These are phyloP conservation scores for Sporothrix humicola DNA, from an alignment of 2,329 filamentous ascomycete species.

Conservation along the genomic window DNA sequence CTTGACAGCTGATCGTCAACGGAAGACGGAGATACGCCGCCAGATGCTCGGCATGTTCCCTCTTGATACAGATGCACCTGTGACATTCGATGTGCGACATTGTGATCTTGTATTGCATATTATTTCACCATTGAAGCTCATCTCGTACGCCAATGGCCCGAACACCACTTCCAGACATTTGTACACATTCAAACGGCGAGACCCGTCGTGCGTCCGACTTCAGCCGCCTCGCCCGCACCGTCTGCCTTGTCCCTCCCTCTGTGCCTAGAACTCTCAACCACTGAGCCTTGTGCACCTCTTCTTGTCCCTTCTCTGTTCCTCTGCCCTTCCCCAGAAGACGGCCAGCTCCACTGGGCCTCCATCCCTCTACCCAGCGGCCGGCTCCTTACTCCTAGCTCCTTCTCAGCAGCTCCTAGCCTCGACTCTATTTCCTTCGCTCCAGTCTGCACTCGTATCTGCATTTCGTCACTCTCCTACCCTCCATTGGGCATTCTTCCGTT, in stretches of 20 bases:
- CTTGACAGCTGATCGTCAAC: conserved; percentile 14
- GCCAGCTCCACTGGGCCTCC: not conserved
- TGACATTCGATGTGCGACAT: not conserved
- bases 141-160: too few species aligned
- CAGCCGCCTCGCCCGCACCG: too few species aligned
- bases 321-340: not conserved
- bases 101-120: too few species aligned
- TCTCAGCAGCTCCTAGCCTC: not conserved
- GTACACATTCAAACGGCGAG: too few species aligned
- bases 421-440: not conserved
- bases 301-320: not conserved
- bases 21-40: not conserved
- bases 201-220: too few species aligned
- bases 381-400: not conserved
- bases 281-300: too few species aligned
- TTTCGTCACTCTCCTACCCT: not conserved
- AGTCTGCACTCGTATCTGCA: not conserved
- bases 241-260: too few species aligned
- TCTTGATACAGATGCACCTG: not conserved
- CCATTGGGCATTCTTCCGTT: not conserved
- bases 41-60: not conserved
- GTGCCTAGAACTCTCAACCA: too few species aligned
- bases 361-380: not conserved
- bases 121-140: too few species aligned
- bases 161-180: too few species aligned